Percentiles rank a stretch among this genome's conserved stretches.
Conservation (phyloP, 768 basidiomycete genomes). For the Hygrophorus pudorinus region DNA sequence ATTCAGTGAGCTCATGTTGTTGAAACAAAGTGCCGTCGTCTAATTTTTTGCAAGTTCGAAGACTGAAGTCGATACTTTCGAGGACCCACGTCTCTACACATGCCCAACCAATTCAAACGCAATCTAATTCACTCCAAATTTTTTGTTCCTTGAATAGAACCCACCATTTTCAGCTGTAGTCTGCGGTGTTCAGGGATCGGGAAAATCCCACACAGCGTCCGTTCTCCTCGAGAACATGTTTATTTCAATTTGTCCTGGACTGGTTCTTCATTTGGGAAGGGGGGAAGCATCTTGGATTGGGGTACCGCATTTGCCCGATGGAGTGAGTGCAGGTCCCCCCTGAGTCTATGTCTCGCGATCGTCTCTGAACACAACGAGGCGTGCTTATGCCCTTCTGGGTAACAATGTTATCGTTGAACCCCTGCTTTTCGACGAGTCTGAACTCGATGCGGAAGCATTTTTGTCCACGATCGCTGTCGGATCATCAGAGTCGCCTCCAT, state of each 20-base stretch:
- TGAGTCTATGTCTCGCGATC: slow-evolving; percentile 52
- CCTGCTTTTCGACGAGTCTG: slow-evolving; percentile 42
- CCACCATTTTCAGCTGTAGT: slow-evolving; percentile 67
- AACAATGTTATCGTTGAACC: slow-evolving; percentile 41
- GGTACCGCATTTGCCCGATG: slow-evolving; percentile 19
- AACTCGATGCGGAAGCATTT: slow-evolving; percentile 60
- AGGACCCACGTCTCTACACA: slow-evolving; percentile 44
- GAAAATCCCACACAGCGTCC: slow-evolving; percentile 66
- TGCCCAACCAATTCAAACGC: slow-evolving; percentile 7
- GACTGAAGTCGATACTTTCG: slow-evolving; percentile 19
- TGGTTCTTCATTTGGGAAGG: slow-evolving; percentile 64
- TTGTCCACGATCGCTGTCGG: slow-evolving; percentile 68
- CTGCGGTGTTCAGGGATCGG: slow-evolving; percentile 68
- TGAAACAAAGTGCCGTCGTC: not conserved
- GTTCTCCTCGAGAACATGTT: slow-evolving; percentile 64
- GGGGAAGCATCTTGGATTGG: slow-evolving; percentile 62
- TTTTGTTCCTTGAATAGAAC: slow-evolving; percentile 38
- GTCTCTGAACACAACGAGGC: slow-evolving; percentile 50
- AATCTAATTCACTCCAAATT: not conserved
- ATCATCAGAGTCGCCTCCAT: slow-evolving; percentile 47
- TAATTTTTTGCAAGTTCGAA: slow-evolving; percentile 21
- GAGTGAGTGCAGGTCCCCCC: slow-evolving; percentile 24
- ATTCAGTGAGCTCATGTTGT: slow-evolving; percentile 29
- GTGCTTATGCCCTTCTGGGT: slow-evolving; percentile 45
- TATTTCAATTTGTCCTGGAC: slow-evolving; percentile 42